These are phyloP conservation scores for Cladophialophora carrionii DNA, from an alignment of 2,329 filamentous ascomycete genomes.

Conservation along the genomic window DNA sequence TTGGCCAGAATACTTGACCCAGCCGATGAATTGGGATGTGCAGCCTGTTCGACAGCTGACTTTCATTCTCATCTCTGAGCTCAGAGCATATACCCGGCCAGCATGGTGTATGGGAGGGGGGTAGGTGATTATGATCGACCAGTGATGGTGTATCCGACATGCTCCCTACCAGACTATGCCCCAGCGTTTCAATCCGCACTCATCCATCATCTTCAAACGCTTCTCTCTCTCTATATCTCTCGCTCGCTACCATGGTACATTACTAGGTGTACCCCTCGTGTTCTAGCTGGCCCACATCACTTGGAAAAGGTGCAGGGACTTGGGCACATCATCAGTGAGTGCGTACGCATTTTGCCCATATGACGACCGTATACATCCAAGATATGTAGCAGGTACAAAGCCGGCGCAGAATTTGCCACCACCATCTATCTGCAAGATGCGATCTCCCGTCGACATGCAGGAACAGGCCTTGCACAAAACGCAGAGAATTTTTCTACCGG, in stretches of 20 bases:
- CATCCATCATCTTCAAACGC: background rate
- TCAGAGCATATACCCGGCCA: background rate
- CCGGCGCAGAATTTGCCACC: conserved; percentile 3
- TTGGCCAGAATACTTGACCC: background rate
- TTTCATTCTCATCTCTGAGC: background rate
- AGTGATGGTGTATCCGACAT: background rate
- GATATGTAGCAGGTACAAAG: conserved; percentile 7
- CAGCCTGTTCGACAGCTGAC: background rate
- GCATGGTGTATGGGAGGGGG: background rate
- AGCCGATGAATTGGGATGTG: background rate
- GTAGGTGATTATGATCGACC: background rate
- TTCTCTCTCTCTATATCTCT: background rate
- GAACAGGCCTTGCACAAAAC: conserved; percentile 14
- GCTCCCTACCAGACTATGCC: background rate
- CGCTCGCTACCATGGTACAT: background rate
- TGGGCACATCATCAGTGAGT: background rate
- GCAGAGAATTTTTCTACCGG: background rate
- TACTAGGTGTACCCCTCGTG: background rate
- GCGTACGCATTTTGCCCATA: background rate
- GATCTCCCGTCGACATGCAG: conserved; percentile 13
- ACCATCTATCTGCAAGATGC: conserved; percentile 4
- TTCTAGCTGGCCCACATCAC: background rate
- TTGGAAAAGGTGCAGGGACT: background rate
- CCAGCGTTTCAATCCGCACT: background rate
- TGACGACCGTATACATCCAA: background rate